Conservation (phyloP, 352 stramenopile species). For the Vaucheria bursata region DNA sequence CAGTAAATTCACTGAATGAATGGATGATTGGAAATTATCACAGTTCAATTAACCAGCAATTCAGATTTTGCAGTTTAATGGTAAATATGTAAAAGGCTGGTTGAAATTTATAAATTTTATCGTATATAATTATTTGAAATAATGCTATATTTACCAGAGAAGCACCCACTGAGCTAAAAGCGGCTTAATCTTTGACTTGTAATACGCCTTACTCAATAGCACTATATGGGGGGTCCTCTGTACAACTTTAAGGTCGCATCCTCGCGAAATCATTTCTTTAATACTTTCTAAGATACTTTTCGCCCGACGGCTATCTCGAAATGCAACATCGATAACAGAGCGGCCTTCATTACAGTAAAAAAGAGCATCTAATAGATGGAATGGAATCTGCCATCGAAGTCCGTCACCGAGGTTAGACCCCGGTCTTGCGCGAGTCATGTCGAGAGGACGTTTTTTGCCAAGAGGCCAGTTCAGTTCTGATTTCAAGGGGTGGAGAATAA, state of each 20-base stretch:
- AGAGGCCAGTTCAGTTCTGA: constrained; percentile 82
- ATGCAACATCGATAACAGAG: constrained; percentile 65
- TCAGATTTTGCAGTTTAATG: no score
- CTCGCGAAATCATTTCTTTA: constrained; percentile 61
- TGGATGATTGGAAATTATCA: constrained; percentile 5
- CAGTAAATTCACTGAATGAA: constrained; percentile 62
- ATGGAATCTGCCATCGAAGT: constrained; percentile 79
- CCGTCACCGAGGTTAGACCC: constrained; percentile 78
- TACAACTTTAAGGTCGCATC: constrained; percentile 80
- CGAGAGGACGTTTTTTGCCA: constrained; percentile 71
- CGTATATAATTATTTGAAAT: no score
- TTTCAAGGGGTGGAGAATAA: constrained; percentile 77
- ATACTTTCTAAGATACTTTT: constrained; percentile 13
- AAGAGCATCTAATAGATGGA: constrained; percentile 86
- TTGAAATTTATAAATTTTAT: no score
- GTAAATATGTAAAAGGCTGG: no score
- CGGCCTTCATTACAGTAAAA: constrained; percentile 68
- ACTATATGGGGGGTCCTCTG: constrained; percentile 94
- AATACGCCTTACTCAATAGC: constrained; percentile 91
- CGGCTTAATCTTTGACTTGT: constrained; percentile 80
- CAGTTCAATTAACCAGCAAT: not conserved
- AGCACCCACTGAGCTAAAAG: constrained; percentile 81
- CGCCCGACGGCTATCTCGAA: constrained; percentile 58
- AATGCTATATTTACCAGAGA: constrained; percentile 57
- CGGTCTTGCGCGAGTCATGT: constrained; percentile 60